phyloP scores from a whole-genome alignment of 306 rosid species.

The Crotalaria pallida region DNA sequence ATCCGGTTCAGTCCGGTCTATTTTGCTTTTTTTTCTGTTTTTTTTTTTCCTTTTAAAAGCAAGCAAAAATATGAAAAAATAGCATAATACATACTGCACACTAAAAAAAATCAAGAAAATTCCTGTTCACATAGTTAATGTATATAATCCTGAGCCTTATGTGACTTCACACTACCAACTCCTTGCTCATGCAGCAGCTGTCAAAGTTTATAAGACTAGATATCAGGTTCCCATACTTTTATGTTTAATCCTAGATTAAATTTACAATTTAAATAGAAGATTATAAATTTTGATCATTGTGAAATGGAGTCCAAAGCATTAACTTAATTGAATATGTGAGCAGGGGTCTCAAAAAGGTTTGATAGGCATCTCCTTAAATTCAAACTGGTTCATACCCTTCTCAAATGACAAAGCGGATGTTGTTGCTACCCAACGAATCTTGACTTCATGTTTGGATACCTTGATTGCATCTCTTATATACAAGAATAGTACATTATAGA shows the following conservation, averaged over 20 bases:
- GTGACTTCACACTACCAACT: slow-evolving; percentile 20
- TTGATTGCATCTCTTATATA: too few species aligned
- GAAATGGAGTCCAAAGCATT: background rate
- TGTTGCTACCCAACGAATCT: slow-evolving; percentile 34
- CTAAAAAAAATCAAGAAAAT: too few species aligned
- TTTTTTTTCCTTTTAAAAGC: too few species aligned
- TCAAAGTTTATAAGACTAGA: slow-evolving; percentile 22
- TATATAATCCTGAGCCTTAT: slow-evolving; percentile 22
- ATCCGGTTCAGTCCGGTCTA: too few species aligned
- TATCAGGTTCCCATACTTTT: slow-evolving; percentile 30
- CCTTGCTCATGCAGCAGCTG: slow-evolving; percentile 35
- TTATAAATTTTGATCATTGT: background rate
- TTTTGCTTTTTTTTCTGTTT: too few species aligned
- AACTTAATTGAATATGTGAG: background rate
- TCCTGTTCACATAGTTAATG: too few species aligned
- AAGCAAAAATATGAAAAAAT: too few species aligned
- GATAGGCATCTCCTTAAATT: slow-evolving; percentile 47
- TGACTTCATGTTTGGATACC: slow-evolving; percentile 54
- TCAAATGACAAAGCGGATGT: slow-evolving; percentile 23
- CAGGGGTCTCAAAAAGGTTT: slow-evolving; percentile 47
- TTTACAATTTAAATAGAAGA: too few species aligned
- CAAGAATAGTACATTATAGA: too few species aligned
- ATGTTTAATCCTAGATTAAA: too few species aligned
- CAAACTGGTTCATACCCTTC: slow-evolving; percentile 42
- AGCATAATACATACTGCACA: too few species aligned